These are phyloP conservation scores for Camelina hispida DNA, from an alignment of 345 rosid genomes.

Conservation along the genomic window DNA sequence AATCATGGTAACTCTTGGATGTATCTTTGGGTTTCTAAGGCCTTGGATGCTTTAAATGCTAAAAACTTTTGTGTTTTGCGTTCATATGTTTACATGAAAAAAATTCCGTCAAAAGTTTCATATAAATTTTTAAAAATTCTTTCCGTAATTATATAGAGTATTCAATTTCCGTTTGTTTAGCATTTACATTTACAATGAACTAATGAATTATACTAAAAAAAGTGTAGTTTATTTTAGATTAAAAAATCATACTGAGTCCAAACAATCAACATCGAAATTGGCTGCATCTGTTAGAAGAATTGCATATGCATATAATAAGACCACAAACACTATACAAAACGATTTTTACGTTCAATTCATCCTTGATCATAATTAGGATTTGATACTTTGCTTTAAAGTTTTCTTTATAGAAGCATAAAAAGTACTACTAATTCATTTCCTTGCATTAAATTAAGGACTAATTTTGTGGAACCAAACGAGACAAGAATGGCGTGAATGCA, in stretches of 20 bases:
- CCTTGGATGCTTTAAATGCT: neutral
- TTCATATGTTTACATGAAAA: neutral
- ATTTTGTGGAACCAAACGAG: conserved; percentile 37
- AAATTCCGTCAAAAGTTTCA: no score
- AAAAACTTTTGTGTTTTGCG: neutral
- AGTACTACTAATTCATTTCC: neutral
- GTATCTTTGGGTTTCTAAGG: neutral
- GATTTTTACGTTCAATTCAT: neutral
- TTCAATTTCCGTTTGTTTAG: neutral
- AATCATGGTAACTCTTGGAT: conserved; percentile 35
- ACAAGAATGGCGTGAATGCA: conserved; percentile 36
- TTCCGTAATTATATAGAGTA: no score
- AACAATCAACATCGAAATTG: neutral
- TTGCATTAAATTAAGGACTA: conserved; percentile 28
- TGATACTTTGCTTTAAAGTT: conserved; percentile 9
- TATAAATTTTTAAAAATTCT: no score
- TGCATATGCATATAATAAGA: neutral
- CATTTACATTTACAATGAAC: neutral
- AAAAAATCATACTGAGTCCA: neutral
- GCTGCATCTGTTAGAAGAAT: neutral
- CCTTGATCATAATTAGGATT: neutral
- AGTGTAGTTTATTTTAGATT: neutral
- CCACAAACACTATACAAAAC: neutral
- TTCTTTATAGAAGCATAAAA: neutral
- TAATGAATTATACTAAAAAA: neutral